Evolutionary conservation across 306 rosid genomes (phyloP).

Genomic region (Mimosa bimucronata): DNA sequence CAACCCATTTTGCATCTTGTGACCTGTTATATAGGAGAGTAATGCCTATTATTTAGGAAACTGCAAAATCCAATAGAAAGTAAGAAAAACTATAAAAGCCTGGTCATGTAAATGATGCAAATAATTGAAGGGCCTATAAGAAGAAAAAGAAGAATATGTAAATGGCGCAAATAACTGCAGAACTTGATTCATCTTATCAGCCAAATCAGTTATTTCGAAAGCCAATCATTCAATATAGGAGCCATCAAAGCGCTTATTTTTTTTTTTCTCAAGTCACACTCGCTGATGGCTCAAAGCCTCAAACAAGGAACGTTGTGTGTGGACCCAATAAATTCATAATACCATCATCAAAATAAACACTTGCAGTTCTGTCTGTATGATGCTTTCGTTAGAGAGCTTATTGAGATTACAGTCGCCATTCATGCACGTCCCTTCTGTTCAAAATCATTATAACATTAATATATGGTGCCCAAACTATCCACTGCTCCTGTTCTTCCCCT

Average conservation of each 20-base stretch:
- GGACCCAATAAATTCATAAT: slow-evolving; percentile 29
- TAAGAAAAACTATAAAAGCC: too few species aligned
- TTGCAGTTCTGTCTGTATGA: slow-evolving; percentile 2
- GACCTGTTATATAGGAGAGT: too few species aligned
- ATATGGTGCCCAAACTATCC: slow-evolving; percentile 40
- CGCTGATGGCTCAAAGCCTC: slow-evolving; percentile 12
- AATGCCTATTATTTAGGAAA: not conserved
- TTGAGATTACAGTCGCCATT: slow-evolving; percentile 34
- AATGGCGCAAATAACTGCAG: slow-evolving; percentile 3
- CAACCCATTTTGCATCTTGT: too few species aligned
- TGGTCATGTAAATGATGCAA: slow-evolving; percentile 4
- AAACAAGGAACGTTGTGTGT: slow-evolving; percentile 31
- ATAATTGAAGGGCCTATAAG: not conserved
- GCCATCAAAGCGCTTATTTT: slow-evolving; percentile 25
- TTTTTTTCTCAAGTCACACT: not conserved
- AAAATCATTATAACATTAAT: slow-evolving; percentile 27
- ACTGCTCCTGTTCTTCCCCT: slow-evolving; percentile 27
- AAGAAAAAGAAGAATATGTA: not conserved
- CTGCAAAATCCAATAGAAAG: too few species aligned
- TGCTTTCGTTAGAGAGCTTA: slow-evolving; percentile 39
- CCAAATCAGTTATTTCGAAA: slow-evolving; percentile 18
- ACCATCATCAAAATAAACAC: slow-evolving; percentile 39
- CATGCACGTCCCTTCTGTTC: slow-evolving; percentile 25
- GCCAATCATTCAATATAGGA: slow-evolving; percentile 9
- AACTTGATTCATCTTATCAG: slow-evolving; percentile 12